Evolutionary conservation across 2,329 filamentous ascomycete species (phyloP), one percentile per base, ranked within the genome.

Genomic region (Calonectria naviculata): DNA sequence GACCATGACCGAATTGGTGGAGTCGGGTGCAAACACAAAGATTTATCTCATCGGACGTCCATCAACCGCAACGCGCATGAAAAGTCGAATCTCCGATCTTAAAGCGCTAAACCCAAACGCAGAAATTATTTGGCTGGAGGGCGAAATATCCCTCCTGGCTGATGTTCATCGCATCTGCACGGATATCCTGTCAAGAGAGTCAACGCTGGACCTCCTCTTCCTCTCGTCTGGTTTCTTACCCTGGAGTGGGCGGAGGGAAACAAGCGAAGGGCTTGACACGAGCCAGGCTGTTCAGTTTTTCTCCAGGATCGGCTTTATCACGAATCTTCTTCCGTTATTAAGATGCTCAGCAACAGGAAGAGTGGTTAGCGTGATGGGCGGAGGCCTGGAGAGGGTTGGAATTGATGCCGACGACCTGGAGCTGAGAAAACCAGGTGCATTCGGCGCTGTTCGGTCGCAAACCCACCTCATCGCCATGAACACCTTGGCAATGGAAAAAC

Each of bases 31-130:
- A 0, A 80, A 76, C 68, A 46, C 81, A 28, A 80, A 78, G 54
- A 81, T 83, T 71, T 87, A 87, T 73, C 60, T 87, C 1, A 72
- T 87, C 65, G 85, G 85, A 13, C 84, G 85, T 61, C 78, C 78
- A 65, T 76, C 75, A 26, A 79, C 82, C 4, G 76, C 80, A 31
- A 75, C 78, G 44, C 77, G 76, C 15, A 78, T 72, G 46, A 65
- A 72, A 10, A 42, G 74, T 8, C 82, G 85, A 69, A 80, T 85
- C 58, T 52, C 81, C 2, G 82, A 84, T 36, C 54, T 86, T 7
- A 76, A 76, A 1, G 52, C 71, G 42, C 58, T 76, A 68, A 86
- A 86, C 65, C 75, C 82, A 31, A 79, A 79, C 7, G 83, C 83
- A 1, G 79, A 84, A 31, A 49, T 87, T 65, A 72, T 86, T 54